These are phyloP conservation scores for Pseudocercospora fijiensis DNA, from an alignment of 2,329 filamentous ascomycete genomes.

Conservation along the genomic window DNA sequence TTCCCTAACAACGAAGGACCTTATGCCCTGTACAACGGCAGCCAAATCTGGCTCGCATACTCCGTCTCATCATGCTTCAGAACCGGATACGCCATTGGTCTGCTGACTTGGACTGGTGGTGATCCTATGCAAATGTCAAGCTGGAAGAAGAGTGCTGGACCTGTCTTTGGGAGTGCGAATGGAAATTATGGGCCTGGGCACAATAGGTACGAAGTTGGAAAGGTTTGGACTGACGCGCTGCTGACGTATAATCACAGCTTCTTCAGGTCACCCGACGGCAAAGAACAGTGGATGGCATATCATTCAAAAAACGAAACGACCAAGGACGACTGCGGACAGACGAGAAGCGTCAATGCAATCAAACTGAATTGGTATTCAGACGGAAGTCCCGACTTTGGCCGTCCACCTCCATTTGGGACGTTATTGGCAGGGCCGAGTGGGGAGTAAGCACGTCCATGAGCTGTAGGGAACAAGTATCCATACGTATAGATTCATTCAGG, in stretches of 20 bases:
- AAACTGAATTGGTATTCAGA: conserved; percentile 10
- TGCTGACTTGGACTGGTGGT: conserved; percentile 5
- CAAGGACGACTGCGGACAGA: conserved; percentile 7
- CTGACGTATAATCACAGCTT: not conserved
- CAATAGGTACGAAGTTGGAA: not conserved
- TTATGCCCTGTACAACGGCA: conserved; percentile 5
- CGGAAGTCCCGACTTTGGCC: conserved; percentile 9
- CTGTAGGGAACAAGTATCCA: not conserved
- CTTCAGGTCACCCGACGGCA: conserved; percentile 8
- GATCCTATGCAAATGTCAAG: conserved; percentile 10
- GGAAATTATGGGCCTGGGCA: conserved; percentile 15
- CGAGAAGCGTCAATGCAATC: conserved; percentile 5
- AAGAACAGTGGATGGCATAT: conserved; percentile 14
- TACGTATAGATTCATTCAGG: too few species aligned
- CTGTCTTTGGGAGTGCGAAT: conserved; percentile 12
- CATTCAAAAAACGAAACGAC: conserved; percentile 8
- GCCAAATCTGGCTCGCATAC: conserved; percentile 5
- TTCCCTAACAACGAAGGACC: conserved; percentile 9
- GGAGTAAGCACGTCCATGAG: not conserved
- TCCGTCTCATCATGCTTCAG: conserved; percentile 7
- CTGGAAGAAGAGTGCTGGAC: conserved; percentile 10
- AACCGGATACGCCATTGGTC: conserved; percentile 5
- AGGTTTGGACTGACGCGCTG: not conserved
- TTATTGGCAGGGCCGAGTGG: conserved; percentile 10
- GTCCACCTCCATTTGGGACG: conserved; percentile 3